Base-by-base conservation (phyloP, 768 basidiomycete genomes). In the Flagelloscypha sp. region DNA sequence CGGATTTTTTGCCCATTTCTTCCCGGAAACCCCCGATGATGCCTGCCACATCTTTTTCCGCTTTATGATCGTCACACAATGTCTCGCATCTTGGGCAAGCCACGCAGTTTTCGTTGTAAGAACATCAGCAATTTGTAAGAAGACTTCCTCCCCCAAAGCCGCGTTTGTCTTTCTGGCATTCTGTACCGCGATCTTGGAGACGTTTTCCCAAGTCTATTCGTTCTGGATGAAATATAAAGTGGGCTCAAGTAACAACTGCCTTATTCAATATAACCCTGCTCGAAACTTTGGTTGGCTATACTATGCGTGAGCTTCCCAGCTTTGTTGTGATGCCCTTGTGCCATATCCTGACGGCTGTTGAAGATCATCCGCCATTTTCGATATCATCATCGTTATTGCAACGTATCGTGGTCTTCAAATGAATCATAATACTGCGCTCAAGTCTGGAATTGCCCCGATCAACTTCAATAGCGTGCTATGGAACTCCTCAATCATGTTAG, bases 31-130 rank as follows among this genome's bases (percentile, higher is more conserved):
- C n/a, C n/a, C n/a, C n/a, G 23, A 9, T 5, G 24, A 23, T 17
- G 6, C 8, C 12, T 35, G 34, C 12, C 24, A 23, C 20, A 13
- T 7, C 13, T 35, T 16, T 16, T 35, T 24, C 13, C 34, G 34
- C 12, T 9, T 35, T 2, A 35, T 35, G 34, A 23, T 25, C 13
- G 27, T 35, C 17, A 13, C 24, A 6, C 34, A 35, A 25, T 35
- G 34, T 19, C 17, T 35, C 11, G 34, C 34, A 13, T 35, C 34
- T 6, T 35, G 34, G 34, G 34, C 34, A 13, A 35, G 34, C 15
- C 34, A 35, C 27, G 34, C 23, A 15, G 34, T 35, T n/a, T 35
- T 35, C 34, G 34, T 35, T 25, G 23, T 35, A 11, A 23, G 34
- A 15, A 35, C 34, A 9, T 35, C 34, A 13, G 34, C 34, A 17